phyloP scores from a whole-genome alignment of 805 yeast genomes.

The Lipomyces yamanashiensis region DNA sequence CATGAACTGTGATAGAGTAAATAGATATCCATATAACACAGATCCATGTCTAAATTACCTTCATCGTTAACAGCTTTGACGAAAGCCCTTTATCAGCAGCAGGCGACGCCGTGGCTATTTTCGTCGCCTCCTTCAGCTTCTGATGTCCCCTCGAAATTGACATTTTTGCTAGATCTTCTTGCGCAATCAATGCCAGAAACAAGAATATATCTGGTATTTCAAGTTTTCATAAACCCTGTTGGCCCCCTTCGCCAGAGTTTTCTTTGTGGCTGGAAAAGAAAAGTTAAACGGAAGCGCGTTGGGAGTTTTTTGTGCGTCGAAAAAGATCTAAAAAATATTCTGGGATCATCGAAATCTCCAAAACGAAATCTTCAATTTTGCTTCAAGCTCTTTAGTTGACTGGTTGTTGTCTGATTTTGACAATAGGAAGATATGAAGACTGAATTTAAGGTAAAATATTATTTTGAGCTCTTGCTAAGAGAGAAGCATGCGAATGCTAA shows the following conservation, averaged over 20 bases:
- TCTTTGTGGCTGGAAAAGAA: not conserved
- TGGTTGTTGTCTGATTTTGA: not conserved
- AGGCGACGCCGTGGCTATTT: slow-evolving; percentile 7
- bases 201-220: too few species aligned
- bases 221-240: too few species aligned
- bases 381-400: too few species aligned
- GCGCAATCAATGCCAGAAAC: not conserved
- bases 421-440: slow-evolving; percentile 64
- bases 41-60: slow-evolving; percentile 47
- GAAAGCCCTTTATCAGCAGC: slow-evolving; percentile 50
- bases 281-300: not conserved
- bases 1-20: slow-evolving; percentile 38
- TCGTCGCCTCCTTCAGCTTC: slow-evolving; percentile 8
- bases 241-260: too few species aligned
- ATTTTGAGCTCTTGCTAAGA: too few species aligned
- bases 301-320: not conserved
- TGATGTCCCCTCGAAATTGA: not conserved
- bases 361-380: not conserved
- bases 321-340: not conserved
- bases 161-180: not conserved
- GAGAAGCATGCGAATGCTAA: not conserved
- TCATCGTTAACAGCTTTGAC: slow-evolving; percentile 81
- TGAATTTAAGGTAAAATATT: slow-evolving; percentile 57
- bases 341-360: not conserved
- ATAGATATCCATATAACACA: not conserved